A percentile compares a stretch with the other conserved stretches of the same genome.
Conservation (phyloP, 208 protist genomes). For the Trypanosoma boissoni region DNA sequence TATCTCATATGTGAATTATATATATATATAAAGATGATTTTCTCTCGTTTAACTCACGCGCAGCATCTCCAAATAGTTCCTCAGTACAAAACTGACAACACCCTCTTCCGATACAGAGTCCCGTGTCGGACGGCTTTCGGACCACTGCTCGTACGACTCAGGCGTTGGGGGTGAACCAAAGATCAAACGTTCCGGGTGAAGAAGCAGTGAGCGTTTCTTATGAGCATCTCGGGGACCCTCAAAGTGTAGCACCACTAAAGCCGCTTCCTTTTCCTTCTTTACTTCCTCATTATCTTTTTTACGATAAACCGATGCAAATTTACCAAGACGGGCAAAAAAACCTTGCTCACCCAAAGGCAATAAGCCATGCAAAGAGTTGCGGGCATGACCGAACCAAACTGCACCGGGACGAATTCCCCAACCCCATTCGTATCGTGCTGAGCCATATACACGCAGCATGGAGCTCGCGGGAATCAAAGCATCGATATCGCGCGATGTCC, state of each 20-base stretch:
- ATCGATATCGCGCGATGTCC: conserved; percentile 82
- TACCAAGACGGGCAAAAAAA: too few species aligned
- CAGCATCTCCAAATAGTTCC: conserved; percentile 80
- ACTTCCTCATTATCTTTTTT: neutral
- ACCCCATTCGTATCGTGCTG: conserved; percentile 78
- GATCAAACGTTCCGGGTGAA: conserved; percentile 68
- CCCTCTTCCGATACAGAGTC: conserved; percentile 54
- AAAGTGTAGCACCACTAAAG: conserved; percentile 83
- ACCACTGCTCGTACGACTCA: conserved; percentile 69
- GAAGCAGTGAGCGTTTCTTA: conserved; percentile 66
- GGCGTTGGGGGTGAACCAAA: conserved; percentile 61
- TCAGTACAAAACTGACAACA: conserved; percentile 67
- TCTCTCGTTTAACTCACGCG: conserved; percentile 33
- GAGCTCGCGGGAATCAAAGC: conserved; percentile 46
- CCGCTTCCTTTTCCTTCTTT: conserved; percentile 40
- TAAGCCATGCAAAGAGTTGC: conserved; percentile 30
- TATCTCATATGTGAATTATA: neutral
- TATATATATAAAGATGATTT: too few species aligned
- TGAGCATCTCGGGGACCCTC: conserved; percentile 62
- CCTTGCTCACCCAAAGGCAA: too few species aligned
- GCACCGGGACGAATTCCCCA: conserved; percentile 72
- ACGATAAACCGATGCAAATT: neutral
- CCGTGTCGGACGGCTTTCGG: conserved; percentile 52
- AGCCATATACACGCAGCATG: conserved; percentile 77
- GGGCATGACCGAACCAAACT: conserved; percentile 59